Percentiles rank a stretch among this genome's conserved stretches.
Conservation (phyloP, 2,329 filamentous ascomycete species). For the Fusarium veterinarium region DNA sequence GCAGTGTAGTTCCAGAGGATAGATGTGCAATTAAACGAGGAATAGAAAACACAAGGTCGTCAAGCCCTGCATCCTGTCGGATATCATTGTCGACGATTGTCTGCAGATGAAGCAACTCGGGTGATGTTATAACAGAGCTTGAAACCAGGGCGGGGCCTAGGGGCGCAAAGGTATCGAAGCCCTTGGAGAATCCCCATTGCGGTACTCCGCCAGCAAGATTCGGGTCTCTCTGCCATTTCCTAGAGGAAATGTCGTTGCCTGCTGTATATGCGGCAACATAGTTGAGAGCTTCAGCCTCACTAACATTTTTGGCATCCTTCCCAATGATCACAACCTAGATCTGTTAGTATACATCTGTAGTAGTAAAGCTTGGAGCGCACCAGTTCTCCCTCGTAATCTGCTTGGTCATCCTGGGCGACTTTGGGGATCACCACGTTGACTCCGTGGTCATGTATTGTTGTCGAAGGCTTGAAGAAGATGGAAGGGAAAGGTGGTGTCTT, state of each 20-base stretch:
- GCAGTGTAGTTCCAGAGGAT: constrained; percentile 56
- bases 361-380: background rate
- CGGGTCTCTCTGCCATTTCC: constrained; percentile 64
- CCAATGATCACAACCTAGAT: constrained; percentile 54
- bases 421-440: constrained; percentile 56
- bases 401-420: constrained; percentile 59
- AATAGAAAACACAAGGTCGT: constrained; percentile 59
- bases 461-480: constrained; percentile 62
- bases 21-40: constrained; percentile 52
- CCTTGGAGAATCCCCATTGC: constrained; percentile 68
- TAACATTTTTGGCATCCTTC: constrained; percentile 61
- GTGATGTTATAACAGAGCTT: constrained; percentile 55
- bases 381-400: constrained; percentile 62
- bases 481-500: constrained; percentile 61
- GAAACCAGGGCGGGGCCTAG: constrained; percentile 62
- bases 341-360: fast-evolving
- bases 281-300: constrained; percentile 54
- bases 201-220: constrained; percentile 61
- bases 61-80: constrained; percentile 55
- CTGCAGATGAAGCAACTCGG: constrained; percentile 54
- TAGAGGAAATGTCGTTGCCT: constrained; percentile 66
- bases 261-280: constrained; percentile 66
- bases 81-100: constrained; percentile 61
- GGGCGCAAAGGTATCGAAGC: constrained; percentile 67
- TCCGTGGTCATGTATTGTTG: constrained; percentile 52